Conservation (phyloP, 2,329 filamentous ascomycete species). For the Plectosphaerella plurivora region DNA sequence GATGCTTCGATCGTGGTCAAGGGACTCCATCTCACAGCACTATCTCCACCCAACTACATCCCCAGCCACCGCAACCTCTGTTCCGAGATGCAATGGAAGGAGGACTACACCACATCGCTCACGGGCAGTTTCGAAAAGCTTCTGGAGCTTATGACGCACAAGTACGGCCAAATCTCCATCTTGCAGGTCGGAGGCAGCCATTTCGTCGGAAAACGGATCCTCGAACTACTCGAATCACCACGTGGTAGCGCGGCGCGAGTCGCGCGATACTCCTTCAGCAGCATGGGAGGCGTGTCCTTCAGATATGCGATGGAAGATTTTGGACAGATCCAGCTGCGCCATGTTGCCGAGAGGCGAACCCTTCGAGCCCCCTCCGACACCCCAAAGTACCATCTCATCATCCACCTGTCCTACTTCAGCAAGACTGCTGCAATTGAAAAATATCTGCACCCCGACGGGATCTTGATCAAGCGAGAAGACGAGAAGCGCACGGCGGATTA, state of each 20-base stretch:
- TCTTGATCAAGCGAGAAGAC: constrained; percentile 17
- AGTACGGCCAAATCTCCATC: constrained; percentile 30
- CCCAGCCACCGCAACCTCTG: constrained; percentile 45
- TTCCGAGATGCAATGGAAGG: constrained; percentile 42
- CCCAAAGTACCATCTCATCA: constrained; percentile 27
- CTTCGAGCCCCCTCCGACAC: not conserved
- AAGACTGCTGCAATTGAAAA: constrained; percentile 8
- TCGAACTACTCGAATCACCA: constrained; percentile 18
- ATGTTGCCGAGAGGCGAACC: constrained; percentile 22
- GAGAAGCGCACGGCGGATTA: not conserved
- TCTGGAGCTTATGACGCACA: constrained; percentile 30
- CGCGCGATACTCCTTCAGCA: constrained; percentile 25
- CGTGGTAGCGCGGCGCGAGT: constrained; percentile 24
- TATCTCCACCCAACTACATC: constrained; percentile 34
- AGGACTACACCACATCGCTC: constrained; percentile 24
- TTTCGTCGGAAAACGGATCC: constrained; percentile 13
- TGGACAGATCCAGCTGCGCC: not conserved
- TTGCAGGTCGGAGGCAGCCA: constrained; percentile 30
- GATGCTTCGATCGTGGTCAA: constrained; percentile 30
- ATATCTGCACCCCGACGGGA: constrained; percentile 22
- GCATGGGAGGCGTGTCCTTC: not conserved
- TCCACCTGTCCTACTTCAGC: constrained; percentile 8
- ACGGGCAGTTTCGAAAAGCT: constrained; percentile 17
- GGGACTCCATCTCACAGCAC: constrained; percentile 37
- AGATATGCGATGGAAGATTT: not conserved